These are phyloP conservation scores for Dactylellina drechsleri DNA, from an alignment of 2,329 filamentous ascomycete species.

Conservation along the genomic window DNA sequence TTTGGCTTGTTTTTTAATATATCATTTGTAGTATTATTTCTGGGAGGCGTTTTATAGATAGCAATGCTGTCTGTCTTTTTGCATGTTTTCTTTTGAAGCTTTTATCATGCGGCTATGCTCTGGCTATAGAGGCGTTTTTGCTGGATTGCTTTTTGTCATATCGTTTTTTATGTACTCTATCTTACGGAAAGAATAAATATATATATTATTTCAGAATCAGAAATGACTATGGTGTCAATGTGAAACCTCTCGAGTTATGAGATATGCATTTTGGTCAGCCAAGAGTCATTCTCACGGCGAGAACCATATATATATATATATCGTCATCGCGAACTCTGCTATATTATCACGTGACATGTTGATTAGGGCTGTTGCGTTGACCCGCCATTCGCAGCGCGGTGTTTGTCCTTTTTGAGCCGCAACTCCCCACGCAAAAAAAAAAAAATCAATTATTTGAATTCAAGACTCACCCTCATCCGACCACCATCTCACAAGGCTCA, in stretches of 20 bases:
- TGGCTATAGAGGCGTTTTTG: constrained; percentile 41
- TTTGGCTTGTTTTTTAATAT: neutral
- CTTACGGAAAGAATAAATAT: neutral
- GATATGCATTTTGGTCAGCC: too few species aligned
- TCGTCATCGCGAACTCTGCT: neutral
- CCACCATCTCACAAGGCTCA: constrained; percentile 35
- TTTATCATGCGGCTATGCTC: neutral
- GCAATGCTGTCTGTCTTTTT: constrained; percentile 1
- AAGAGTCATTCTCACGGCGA: too few species aligned
- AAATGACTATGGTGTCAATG: too few species aligned
- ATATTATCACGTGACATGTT: constrained; percentile 25
- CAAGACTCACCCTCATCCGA: constrained; percentile 18
- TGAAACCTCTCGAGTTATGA: too few species aligned
- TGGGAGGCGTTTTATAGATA: constrained; percentile 41
- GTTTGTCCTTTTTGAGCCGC: constrained; percentile 22
- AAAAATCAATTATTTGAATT: constrained; percentile 24
- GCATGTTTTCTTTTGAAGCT: neutral
- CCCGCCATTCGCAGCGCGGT: constrained; percentile 1
- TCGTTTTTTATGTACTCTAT: constrained; percentile 6
- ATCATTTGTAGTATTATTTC: neutral
- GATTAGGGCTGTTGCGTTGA: constrained; percentile 42
- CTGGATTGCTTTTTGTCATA: too few species aligned
- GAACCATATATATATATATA: too few species aligned
- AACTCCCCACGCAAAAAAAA: constrained; percentile 30
- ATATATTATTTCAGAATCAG: too few species aligned